Base-by-base conservation (phyloP, 805 yeast species). In the Schwanniomyces yamadae region DNA sequence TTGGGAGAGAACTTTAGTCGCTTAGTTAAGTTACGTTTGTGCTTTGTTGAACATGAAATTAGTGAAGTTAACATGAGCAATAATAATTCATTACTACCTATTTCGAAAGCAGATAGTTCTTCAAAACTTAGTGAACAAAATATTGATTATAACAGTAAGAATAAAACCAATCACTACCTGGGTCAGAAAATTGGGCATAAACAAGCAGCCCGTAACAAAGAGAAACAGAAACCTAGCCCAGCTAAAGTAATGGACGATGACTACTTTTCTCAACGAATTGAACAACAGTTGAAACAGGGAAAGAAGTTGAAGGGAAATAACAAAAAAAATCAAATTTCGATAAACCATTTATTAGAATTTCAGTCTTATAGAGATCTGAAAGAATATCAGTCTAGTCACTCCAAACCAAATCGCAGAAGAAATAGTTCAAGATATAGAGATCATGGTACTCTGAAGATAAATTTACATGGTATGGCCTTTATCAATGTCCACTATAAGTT, bases 401-500 rank as follows among this genome's bases (percentile, higher is more conserved):
- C 37, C 11, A 33, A 31, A 14, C 16, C 20, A 8, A 13, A 33
- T 9, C 34, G 44, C n/a, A 32, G 53, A 33, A 34, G 42, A 20
- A 40, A 36, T 36, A 47, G 34, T 31, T 44, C 22, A 16, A 34
- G 40, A 6, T 17, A 35, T 20, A 26, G 36, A 16, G 39, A 29
- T 18, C 28, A 32, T 26, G 32, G 32, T 24, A 29, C 40, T 23
- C 44, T 45, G 11, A 62, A 55, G 34, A 56, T 79, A 5, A 77
- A 73, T 40, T 57, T 84, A 12, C 70, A 71, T 4, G 91, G 91
- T 0, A 75, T 80, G 61, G 66, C 76, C 3, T 84, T 78, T 46
- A 82, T 88, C 40, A 93, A 91, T 54, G 91, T 89, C 14, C 83
- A 84, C 55, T 90, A 83, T 55, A 77, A 87, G 47, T 84, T 93